phyloP scores from a whole-genome alignment of 371 early-diverging fungal genomes.

The Lichtheimia ornata region DNA sequence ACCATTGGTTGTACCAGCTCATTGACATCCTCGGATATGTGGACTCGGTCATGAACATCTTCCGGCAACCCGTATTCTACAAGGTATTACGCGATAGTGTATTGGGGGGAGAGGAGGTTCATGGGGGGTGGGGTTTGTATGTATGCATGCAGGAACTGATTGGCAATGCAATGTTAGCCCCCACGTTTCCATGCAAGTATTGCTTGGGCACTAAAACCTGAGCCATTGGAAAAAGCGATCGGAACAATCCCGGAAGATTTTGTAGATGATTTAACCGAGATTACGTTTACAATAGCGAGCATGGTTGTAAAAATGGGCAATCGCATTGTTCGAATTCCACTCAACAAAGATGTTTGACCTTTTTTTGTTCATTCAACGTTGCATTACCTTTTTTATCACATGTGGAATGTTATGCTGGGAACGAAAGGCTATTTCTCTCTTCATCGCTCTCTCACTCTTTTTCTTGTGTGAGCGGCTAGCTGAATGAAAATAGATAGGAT shows the following conservation, averaged over 20 bases:
- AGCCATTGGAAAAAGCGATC: conserved; percentile 14
- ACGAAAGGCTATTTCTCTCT: no score
- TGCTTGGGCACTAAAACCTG: conserved; percentile 28
- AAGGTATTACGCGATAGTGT: conserved; percentile 16
- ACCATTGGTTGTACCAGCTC: neutral
- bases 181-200: conserved; percentile 53
- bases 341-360: neutral
- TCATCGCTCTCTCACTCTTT: no score
- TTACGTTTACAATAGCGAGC: conserved; percentile 11
- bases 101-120: neutral
- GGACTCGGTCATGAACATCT: conserved; percentile 26
- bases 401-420: no score
- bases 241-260: conserved; percentile 17
- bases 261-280: conserved; percentile 12
- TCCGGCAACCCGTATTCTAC: conserved; percentile 33
- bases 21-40: conserved; percentile 13
- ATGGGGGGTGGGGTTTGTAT: neutral
- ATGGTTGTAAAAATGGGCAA: conserved; percentile 41
- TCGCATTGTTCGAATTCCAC: conserved; percentile 11
- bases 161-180: conserved; percentile 21
- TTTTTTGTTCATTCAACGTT: neutral
- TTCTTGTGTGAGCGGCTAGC: no score
- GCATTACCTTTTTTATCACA: no score
- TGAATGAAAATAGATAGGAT: no score
- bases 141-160: neutral